Percentiles rank a stretch among this genome's conserved stretches.
These are phyloP conservation scores for Calonectria ilicicola DNA, from an alignment of 2,329 filamentous ascomycete genomes.

Conservation along the genomic window DNA sequence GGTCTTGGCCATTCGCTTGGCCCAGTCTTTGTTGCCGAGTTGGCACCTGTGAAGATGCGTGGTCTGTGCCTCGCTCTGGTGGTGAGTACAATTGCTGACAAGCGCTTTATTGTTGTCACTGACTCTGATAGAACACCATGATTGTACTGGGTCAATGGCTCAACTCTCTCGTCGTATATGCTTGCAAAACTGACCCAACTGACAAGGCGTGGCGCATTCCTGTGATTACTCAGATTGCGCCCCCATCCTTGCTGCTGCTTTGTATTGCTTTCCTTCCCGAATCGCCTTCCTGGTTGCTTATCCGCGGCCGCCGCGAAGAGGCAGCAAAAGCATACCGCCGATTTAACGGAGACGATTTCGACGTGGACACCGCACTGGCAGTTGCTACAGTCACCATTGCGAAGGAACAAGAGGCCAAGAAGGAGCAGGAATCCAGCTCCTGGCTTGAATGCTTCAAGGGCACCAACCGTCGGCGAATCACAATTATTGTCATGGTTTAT, in stretches of 20 bases:
- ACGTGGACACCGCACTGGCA: conserved; percentile 35
- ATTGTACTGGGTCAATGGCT: conserved; percentile 47
- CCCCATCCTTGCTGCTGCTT: conserved; percentile 38
- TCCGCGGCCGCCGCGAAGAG: conserved; percentile 27
- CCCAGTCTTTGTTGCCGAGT: conserved; percentile 48
- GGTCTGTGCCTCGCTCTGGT: conserved; percentile 45
- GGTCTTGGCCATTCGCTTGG: conserved; percentile 47
- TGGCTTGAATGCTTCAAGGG: conserved; percentile 47
- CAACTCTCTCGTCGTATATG: conserved; percentile 43
- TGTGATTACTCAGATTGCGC: conserved; percentile 45
- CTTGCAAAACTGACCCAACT: conserved; percentile 30
- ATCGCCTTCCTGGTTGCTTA: conserved; percentile 28
- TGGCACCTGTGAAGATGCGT: conserved; percentile 46
- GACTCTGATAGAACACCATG: conserved; percentile 45
- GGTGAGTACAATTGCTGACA: conserved; percentile 14
- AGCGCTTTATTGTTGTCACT: not conserved
- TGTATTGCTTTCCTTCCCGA: conserved; percentile 24
- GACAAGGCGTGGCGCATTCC: conserved; percentile 46
- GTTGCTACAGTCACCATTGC: conserved; percentile 36
- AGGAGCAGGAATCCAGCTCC: conserved; percentile 30
- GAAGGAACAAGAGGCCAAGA: conserved; percentile 37
- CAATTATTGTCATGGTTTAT: conserved; percentile 48
- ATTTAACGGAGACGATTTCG: conserved; percentile 43
- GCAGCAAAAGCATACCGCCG: conserved; percentile 27
- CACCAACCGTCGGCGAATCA: conserved; percentile 42